Base-by-base conservation (phyloP, 2,329 filamentous ascomycete genomes). In the Botryosphaeria dothidea region DNA sequence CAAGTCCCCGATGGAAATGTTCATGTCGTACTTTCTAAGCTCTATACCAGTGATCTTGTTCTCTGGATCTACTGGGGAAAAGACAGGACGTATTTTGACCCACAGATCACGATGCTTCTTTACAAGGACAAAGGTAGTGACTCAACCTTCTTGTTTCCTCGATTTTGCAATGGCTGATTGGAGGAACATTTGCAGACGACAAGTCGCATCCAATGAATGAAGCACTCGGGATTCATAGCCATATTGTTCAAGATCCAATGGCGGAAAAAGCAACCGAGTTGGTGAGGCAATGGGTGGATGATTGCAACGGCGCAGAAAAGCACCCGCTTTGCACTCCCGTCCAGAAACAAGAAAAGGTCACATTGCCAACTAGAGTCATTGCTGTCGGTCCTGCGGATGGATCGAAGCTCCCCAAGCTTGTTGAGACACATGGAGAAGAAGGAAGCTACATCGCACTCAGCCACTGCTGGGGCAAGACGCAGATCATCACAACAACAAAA, bases 391-490 rank as follows among this genome's bases (percentile, higher is more conserved):
- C 36, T 1, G 11, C 48, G 3, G 46, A 66, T 27, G 49, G 62
- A 11, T 19, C 29, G 15, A 17, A 43, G 1, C 43, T 68, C 19
- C 36, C 36, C 8, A 65, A 46, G 25, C 43, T 57, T 31, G 36
- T 64, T 8, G 66, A 67, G 27, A 48, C 68, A 4, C 9, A 45
- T 5, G 66, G 62, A n/a, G n/a, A 63, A 6, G 13, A 15, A 19
- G 66, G 67, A 25, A 56, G 31, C 38, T 71, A 69, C 38, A 29
- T 71, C 8, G 66, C 69, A 5, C 66, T 73, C 9, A 71, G 69
- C 27, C 69, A 73, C 57, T 72, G 71, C 45, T 73, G 71, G 71
- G 71, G 71, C 0, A 51, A 58, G 27, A 41, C 65, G 13, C 64
- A 67, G 8, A 71, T 72, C 29, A 70, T 72, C 21, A 65, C 65